A percentile compares a stretch with the other conserved stretches of the same genome.
Conservation (phyloP, 371 early-diverging fungal species). For the Smittium mucronatum region DNA sequence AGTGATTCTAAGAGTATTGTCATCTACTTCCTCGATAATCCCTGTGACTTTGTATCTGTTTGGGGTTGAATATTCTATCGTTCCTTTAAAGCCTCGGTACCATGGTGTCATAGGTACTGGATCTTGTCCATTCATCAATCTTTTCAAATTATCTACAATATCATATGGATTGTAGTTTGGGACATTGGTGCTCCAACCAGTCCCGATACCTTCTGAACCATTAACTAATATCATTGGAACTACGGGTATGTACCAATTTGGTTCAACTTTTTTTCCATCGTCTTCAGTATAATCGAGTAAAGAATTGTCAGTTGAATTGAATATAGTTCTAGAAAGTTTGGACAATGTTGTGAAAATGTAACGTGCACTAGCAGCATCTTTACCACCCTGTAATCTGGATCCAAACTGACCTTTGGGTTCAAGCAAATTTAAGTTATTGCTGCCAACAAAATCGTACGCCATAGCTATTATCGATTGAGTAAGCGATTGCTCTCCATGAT, state of each 20-base stretch:
- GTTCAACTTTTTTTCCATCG: constrained; percentile 92
- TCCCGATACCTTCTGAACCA: constrained; percentile 98
- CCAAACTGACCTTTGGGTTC: constrained; percentile 97
- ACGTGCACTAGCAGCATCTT: constrained; percentile 96
- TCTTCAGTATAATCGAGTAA: constrained; percentile 85
- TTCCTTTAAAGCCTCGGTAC: constrained; percentile 90
- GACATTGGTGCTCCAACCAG: constrained; percentile 80
- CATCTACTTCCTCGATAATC: constrained; percentile 48
- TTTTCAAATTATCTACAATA: constrained; percentile 78
- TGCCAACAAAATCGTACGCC: constrained; percentile 98
- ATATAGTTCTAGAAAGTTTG: constrained; percentile 72
- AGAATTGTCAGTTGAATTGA: constrained; percentile 78
- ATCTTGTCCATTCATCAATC: constrained; percentile 68
- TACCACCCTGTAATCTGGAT: constrained; percentile 92
- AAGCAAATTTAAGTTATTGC: constrained; percentile 93
- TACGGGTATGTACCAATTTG: constrained; percentile 94
- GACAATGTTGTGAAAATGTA: constrained; percentile 88
- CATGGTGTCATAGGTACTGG: constrained; percentile 80
- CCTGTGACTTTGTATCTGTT: constrained; percentile 68
- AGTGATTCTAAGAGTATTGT: constrained; percentile 71
- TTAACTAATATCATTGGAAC: constrained; percentile 96
- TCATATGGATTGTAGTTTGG: constrained; percentile 90
- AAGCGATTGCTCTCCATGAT: constrained; percentile 95
- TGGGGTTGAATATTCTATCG: constrained; percentile 39
- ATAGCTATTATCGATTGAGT: constrained; percentile 86